These are phyloP conservation scores for Pelargonium nanum DNA, from an alignment of 345 rosid genomes.

Conservation along the genomic window DNA sequence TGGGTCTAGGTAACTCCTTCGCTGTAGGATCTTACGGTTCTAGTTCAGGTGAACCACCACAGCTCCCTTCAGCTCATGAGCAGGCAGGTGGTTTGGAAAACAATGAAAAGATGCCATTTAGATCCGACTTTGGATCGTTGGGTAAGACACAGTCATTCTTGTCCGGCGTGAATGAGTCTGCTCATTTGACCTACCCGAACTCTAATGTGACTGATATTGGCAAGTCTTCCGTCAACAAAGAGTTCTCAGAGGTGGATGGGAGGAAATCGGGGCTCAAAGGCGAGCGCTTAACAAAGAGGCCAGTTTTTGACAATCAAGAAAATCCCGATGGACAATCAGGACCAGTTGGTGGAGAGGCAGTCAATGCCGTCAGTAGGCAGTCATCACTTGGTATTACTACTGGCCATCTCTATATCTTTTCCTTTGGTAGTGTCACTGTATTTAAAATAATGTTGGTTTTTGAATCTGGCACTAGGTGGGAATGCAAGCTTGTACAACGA, in stretches of 20 bases:
- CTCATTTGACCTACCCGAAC: slow-evolving; percentile 22
- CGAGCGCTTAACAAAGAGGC: slow-evolving; percentile 21
- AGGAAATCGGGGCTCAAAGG: slow-evolving; percentile 21
- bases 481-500: slow-evolving; percentile 32
- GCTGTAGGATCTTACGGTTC: slow-evolving; percentile 37
- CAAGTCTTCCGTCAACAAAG: slow-evolving; percentile 17
- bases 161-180: slow-evolving; percentile 16
- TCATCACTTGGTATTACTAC: slow-evolving; percentile 25
- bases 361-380: slow-evolving; percentile 27
- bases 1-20: slow-evolving; percentile 30
- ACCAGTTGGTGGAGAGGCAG: slow-evolving; percentile 17
- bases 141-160: slow-evolving; percentile 20
- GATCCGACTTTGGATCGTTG: slow-evolving; percentile 25
- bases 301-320: slow-evolving; percentile 31
- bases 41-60: slow-evolving; percentile 25
- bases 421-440: not conserved
- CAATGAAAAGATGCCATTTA: slow-evolving; percentile 22
- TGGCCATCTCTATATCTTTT: slow-evolving; percentile 1
- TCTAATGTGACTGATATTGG: slow-evolving; percentile 14
- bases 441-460: not conserved
- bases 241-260: slow-evolving; percentile 23
- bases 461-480: slow-evolving; percentile 12
- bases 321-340: slow-evolving; percentile 21
- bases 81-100: slow-evolving; percentile 17
- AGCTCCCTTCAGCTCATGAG: slow-evolving; percentile 21